A percentile compares a stretch with the other conserved stretches of the same genome.
Conservation (phyloP, 768 basidiomycete species). For the Cystoderma amianthinum region DNA sequence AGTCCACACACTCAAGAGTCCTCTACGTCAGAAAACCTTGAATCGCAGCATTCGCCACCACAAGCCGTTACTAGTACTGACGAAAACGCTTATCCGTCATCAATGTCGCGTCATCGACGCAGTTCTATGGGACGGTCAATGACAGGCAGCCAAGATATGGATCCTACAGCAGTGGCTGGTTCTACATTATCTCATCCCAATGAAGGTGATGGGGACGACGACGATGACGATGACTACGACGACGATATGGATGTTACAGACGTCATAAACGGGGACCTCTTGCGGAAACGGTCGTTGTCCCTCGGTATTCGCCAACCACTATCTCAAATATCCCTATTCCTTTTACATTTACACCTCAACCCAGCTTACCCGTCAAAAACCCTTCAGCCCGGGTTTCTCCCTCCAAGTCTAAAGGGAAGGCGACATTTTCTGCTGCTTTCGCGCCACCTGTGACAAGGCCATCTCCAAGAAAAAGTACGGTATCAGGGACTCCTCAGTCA, state of each 20-base stretch:
- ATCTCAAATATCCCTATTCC: constrained; percentile 24
- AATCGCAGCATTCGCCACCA: constrained; percentile 5
- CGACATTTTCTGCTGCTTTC: constrained; percentile 59
- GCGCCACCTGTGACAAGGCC: constrained; percentile 42
- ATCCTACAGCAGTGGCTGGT: constrained; percentile 50
- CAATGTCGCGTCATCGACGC: constrained; percentile 37
- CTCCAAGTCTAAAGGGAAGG: constrained; percentile 34
- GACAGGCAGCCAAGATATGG: constrained; percentile 63
- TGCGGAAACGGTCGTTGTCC: constrained; percentile 49
- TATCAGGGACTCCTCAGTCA: no score
- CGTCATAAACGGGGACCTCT: constrained; percentile 39
- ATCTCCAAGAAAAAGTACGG: no score
- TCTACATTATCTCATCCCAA: constrained; percentile 28
- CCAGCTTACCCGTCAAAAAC: constrained; percentile 4
- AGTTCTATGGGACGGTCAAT: constrained; percentile 55
- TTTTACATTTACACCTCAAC: constrained; percentile 24
- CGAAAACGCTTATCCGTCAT: constrained; percentile 68
- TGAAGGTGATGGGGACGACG: constrained; percentile 49
- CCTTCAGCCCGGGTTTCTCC: constrained; percentile 17
- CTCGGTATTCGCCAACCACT: constrained; percentile 30
- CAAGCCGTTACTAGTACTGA: constrained; percentile 37
- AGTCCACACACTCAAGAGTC: constrained; percentile 41
- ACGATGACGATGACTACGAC: constrained; percentile 31
- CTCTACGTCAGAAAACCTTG: constrained; percentile 25
- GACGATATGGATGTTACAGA: constrained; percentile 76